phyloP scores from a whole-genome alignment of 2,329 filamentous ascomycete genomes.

The Exophiala sp. region DNA sequence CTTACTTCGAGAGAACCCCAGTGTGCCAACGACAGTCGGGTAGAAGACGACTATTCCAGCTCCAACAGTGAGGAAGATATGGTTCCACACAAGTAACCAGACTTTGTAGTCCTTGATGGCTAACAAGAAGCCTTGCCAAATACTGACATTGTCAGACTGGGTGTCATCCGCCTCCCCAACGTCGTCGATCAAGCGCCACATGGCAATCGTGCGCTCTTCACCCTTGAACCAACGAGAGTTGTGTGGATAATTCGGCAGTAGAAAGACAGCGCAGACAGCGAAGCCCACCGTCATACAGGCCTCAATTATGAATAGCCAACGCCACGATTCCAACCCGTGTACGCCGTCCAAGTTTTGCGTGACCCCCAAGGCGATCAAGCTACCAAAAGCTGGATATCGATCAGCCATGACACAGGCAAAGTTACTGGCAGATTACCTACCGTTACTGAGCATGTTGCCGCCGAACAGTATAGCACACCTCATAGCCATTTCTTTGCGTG shows the following conservation, averaged over 20 bases:
- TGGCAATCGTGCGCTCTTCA: slow-evolving; percentile 32
- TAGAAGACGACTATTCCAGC: slow-evolving; percentile 63
- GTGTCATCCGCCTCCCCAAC: slow-evolving; percentile 40
- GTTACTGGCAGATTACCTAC: neutral
- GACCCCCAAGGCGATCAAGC: neutral
- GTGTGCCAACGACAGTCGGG: slow-evolving; percentile 65
- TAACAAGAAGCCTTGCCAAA: slow-evolving; percentile 25
- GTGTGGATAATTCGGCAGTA: slow-evolving; percentile 42
- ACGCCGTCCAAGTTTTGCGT: neutral
- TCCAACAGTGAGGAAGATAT: slow-evolving; percentile 40
- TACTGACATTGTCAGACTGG: slow-evolving; percentile 34
- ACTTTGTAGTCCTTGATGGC: neutral
- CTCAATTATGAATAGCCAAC: slow-evolving; percentile 34
- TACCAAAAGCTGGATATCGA: neutral
- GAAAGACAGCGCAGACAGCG: slow-evolving; percentile 32
- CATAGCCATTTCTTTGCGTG: slow-evolving; percentile 43
- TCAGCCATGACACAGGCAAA: neutral
- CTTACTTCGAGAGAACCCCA: slow-evolving; percentile 39
- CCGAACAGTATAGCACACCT: slow-evolving; percentile 32
- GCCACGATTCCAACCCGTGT: slow-evolving; percentile 10
- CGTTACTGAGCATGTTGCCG: slow-evolving; percentile 65
- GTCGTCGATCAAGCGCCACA: slow-evolving; percentile 34
- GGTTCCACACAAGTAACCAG: slow-evolving; percentile 2
- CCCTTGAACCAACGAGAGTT: slow-evolving; percentile 37
- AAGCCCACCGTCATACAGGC: slow-evolving; percentile 31